A percentile compares a stretch with the other conserved stretches of the same genome.
Evolutionary conservation across 371 early-diverging fungal genomes (phyloP).

Genomic region (Mortierella sp.): DNA sequence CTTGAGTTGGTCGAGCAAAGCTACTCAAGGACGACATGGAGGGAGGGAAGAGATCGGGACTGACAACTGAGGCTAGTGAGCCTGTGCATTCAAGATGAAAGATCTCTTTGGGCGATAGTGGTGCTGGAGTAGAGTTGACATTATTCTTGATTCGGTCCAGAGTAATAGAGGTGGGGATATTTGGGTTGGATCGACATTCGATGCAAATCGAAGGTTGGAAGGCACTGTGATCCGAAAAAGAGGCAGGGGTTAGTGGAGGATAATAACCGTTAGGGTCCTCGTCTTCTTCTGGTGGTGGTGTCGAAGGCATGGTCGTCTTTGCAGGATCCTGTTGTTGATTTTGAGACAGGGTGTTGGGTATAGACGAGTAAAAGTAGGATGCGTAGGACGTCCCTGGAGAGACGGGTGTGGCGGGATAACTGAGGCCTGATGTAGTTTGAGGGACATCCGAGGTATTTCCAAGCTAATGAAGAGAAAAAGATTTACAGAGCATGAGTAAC

Average conservation of each 20-base stretch:
- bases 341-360: conserved; percentile 24
- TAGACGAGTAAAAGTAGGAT: conserved; percentile 47
- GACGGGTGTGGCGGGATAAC: conserved; percentile 38
- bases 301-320: conserved; percentile 34
- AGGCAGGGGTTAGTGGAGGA: conserved; percentile 45
- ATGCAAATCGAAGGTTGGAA: conserved; percentile 69
- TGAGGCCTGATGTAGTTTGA: conserved; percentile 22
- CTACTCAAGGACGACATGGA: conserved; percentile 40
- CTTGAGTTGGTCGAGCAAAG: conserved; percentile 13
- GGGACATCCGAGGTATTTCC: conserved; percentile 73
- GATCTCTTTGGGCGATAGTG: conserved; percentile 55
- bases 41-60: conserved; percentile 39
- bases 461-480: conserved; percentile 54
- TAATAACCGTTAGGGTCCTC: conserved; percentile 17
- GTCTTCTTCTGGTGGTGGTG: conserved; percentile 41
- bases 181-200: conserved; percentile 67
- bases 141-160: conserved; percentile 45
- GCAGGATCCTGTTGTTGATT: too few relatives aligned
- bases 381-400: conserved; percentile 37
- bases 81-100: conserved; percentile 64
- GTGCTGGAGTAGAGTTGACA: conserved; percentile 25
- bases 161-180: conserved; percentile 61
- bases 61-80: conserved; percentile 19
- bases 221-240: conserved; percentile 55
- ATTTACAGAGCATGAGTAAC: too few relatives aligned